Conservation (phyloP, 83 land plant genomes). For the Picea engelmannii region DNA sequence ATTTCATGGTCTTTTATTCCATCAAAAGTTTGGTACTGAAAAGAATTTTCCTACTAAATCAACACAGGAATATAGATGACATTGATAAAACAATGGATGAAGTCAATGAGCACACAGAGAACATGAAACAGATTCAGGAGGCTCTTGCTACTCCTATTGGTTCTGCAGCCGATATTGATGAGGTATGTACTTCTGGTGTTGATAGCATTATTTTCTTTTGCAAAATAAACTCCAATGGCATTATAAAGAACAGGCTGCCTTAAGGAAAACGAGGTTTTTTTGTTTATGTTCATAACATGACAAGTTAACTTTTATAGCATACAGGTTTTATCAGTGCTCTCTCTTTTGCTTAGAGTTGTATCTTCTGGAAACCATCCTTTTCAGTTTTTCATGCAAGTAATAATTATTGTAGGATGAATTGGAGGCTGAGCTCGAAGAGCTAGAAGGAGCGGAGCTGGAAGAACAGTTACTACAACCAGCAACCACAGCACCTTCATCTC, state of each 20-base stretch:
- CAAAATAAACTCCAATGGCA: not conserved
- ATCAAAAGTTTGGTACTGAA: not conserved
- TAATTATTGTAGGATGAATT: constrained; percentile 37
- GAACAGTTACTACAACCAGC: constrained; percentile 29
- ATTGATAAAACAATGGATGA: constrained; percentile 46
- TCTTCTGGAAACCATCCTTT: too few species aligned
- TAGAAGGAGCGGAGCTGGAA: constrained; percentile 45
- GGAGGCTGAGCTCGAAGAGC: constrained; percentile 53
- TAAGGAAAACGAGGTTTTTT: not conserved
- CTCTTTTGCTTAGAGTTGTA: constrained; percentile 1
- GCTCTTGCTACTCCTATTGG: constrained; percentile 47
- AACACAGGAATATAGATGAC: constrained; percentile 44
- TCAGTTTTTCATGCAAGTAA: constrained; percentile 8
- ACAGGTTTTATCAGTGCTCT: not conserved
- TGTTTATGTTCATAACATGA: not conserved
- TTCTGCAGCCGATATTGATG: constrained; percentile 42
- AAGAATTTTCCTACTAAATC: not conserved
- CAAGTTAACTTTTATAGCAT: not conserved
- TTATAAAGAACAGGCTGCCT: not conserved
- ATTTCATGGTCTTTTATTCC: not conserved
- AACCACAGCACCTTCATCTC: constrained; percentile 11
- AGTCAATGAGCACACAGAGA: constrained; percentile 36
- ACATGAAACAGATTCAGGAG: constrained; percentile 48
- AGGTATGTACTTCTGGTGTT: constrained; percentile 25
- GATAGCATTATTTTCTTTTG: not conserved